Conservation (phyloP, 75 land plant genomes). For the Isoetes taiwanensis region DNA sequence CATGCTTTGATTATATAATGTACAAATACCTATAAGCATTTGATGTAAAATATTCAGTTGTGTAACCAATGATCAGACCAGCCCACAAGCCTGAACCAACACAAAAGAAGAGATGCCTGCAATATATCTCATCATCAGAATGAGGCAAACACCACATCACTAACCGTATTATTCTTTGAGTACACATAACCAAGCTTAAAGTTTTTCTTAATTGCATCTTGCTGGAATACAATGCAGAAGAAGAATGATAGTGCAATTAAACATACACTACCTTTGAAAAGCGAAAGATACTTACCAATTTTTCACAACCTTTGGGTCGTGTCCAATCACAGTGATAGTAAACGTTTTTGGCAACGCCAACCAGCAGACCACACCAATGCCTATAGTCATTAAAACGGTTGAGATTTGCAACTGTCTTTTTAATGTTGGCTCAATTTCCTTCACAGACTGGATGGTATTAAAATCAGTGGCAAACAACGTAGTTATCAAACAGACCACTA, state of each 20-base stretch:
- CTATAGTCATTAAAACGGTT: constrained; percentile 48
- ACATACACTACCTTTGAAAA: not conserved
- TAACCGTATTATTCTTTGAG: no score
- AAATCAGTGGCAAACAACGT: constrained; percentile 59
- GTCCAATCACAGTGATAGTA: constrained; percentile 62
- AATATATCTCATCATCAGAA: no score
- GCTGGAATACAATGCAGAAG: not conserved
- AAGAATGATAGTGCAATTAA: not conserved
- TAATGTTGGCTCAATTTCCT: constrained; percentile 48
- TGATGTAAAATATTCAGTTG: constrained; percentile 68
- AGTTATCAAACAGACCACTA: constrained; percentile 47
- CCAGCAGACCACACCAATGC: constrained; percentile 35
- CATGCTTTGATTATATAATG: not conserved
- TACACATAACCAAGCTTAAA: no score
- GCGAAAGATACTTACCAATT: constrained; percentile 35
- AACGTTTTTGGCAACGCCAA: constrained; percentile 46
- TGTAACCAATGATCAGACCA: constrained; percentile 63
- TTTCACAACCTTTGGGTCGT: constrained; percentile 39
- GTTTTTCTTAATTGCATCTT: no score
- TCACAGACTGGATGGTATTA: constrained; percentile 41
- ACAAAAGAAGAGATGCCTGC: constrained; percentile 58
- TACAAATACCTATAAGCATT: constrained; percentile 58
- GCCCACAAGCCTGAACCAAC: constrained; percentile 65
- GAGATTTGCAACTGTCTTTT: constrained; percentile 49
- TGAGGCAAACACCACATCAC: not conserved